Conservation (phyloP, 805 yeast genomes). For the Lipomyces kockii region DNA sequence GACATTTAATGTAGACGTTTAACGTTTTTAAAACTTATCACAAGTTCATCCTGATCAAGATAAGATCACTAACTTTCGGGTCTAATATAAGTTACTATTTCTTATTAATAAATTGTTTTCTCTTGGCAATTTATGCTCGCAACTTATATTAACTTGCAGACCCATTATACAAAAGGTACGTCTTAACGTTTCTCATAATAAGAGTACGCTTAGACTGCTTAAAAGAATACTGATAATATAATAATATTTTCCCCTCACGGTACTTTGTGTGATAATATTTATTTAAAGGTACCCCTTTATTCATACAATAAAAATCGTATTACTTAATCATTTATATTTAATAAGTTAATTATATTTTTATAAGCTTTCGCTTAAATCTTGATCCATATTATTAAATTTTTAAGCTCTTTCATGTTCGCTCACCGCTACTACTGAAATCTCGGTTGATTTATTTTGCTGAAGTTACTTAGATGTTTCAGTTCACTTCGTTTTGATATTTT, state of each 20-base stretch:
- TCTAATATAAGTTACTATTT: background rate
- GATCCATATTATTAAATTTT: conserved; percentile 21
- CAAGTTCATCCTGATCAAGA: conserved; percentile 2
- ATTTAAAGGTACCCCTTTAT: conserved; percentile 35
- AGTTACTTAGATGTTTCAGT: conserved; percentile 41
- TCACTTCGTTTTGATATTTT: conserved; percentile 33
- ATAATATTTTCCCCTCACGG: conserved; percentile 4
- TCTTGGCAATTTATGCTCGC: background rate
- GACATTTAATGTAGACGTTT: too few relatives aligned
- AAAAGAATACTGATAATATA: conserved; percentile 2
- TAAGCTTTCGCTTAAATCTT: background rate
- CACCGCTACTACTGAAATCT: conserved; percentile 38
- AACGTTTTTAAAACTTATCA: too few relatives aligned
- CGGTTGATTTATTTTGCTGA: conserved; percentile 37
- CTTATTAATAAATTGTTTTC: too few relatives aligned
- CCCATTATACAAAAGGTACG: conserved; percentile 6
- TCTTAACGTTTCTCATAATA: background rate
- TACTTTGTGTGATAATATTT: conserved; percentile 10
- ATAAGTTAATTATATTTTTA: too few relatives aligned
- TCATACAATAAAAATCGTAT: conserved; percentile 6
- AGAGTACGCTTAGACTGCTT: background rate
- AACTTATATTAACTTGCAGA: conserved; percentile 2
- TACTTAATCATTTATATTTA: too few relatives aligned
- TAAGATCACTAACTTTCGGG: conserved; percentile 8
- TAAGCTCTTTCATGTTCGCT: conserved; percentile 33